Evolutionary conservation across 2,329 filamentous ascomycete genomes (phyloP).

Genomic region (Chaetothyriales sp.): DNA sequence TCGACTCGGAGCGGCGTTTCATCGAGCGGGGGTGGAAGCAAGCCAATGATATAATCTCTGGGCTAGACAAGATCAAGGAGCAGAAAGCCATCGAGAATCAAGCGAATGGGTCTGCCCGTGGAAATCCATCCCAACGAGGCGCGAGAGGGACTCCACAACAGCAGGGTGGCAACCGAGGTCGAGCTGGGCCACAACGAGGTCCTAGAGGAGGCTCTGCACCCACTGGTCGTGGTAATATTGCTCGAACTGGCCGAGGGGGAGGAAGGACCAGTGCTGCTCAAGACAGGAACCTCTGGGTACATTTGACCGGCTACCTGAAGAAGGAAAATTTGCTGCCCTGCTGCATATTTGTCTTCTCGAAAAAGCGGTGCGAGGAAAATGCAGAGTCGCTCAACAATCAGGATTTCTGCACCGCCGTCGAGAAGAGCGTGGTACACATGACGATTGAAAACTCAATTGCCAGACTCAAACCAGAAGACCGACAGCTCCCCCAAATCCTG

Average conservation of each 20-base stretch:
- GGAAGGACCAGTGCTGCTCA: slow-evolving; percentile 81
- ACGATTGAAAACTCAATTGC: slow-evolving; percentile 91
- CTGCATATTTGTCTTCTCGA: slow-evolving; percentile 97
- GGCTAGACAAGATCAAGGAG: slow-evolving; percentile 60
- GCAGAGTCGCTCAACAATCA: slow-evolving; percentile 88
- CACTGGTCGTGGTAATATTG: slow-evolving; percentile 67
- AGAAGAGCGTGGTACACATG: slow-evolving; percentile 97
- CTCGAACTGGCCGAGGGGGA: slow-evolving; percentile 67
- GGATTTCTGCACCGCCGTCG: slow-evolving; percentile 80
- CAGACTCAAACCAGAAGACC: slow-evolving; percentile 76
- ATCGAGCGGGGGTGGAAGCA: slow-evolving; percentile 89
- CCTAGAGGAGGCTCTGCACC: slow-evolving; percentile 40
- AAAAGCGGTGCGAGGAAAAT: slow-evolving; percentile 93
- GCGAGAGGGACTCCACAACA: slow-evolving; percentile 42
- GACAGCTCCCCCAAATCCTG: slow-evolving; percentile 79
- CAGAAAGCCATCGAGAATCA: slow-evolving; percentile 34
- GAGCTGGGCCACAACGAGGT: slow-evolving; percentile 39
- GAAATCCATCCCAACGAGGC: slow-evolving; percentile 35
- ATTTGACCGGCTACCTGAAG: slow-evolving; percentile 78
- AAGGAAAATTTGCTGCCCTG: slow-evolving; percentile 77
- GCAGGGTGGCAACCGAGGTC: slow-evolving; percentile 37
- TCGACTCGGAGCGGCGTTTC: slow-evolving; percentile 82
- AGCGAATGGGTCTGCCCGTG: slow-evolving; percentile 3
- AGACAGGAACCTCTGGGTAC: slow-evolving; percentile 93
- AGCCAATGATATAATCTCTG: slow-evolving; percentile 66